Percentiles rank a stretch among this genome's conserved stretches.
phyloP scores from a whole-genome alignment of 2,329 filamentous ascomycete genomes.

The Fusarium pseudocircinatum region DNA sequence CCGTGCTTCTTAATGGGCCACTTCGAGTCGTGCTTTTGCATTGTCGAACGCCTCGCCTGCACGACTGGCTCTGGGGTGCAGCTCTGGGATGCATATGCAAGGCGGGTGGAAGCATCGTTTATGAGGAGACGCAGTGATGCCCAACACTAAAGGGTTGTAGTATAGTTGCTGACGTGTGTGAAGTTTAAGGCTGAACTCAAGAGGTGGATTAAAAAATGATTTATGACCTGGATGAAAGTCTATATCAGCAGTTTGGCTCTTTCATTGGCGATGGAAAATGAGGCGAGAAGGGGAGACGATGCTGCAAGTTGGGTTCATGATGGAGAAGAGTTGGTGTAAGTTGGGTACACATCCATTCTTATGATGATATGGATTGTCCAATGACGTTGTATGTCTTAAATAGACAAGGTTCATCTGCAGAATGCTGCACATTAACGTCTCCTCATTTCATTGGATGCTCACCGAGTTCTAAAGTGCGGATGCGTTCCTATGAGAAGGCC shows the following conservation, averaged over 20 bases:
- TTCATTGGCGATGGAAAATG: conserved; percentile 4
- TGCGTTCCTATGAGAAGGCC: conserved; percentile 2
- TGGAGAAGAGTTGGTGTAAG: conserved; percentile 13
- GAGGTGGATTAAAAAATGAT: background rate
- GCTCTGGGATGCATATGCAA: conserved; percentile 16
- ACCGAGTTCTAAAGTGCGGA: background rate
- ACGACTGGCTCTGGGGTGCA: conserved; percentile 35
- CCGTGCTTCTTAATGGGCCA: background rate
- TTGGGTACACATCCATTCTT: conserved; percentile 15
- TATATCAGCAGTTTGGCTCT: background rate
- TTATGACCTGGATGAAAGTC: background rate
- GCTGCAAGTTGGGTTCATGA: conserved; percentile 1
- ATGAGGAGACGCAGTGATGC: conserved; percentile 40
- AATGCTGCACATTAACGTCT: conserved; percentile 7
- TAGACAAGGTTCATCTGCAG: conserved; percentile 14
- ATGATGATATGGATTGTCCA: conserved; percentile 10
- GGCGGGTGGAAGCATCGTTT: conserved; percentile 12
- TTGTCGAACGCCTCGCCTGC: conserved; percentile 24
- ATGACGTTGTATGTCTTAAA: conserved; percentile 1
- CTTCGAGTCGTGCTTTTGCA: conserved; percentile 5
- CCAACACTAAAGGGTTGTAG: conserved; percentile 30
- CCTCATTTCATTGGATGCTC: conserved; percentile 16
- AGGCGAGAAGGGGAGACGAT: background rate
- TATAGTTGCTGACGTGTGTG: conserved; percentile 28
- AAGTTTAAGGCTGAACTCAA: conserved; percentile 1